A percentile compares a stretch with the other conserved stretches of the same genome.
These are phyloP conservation scores for Russula compacta DNA, from an alignment of 768 basidiomycete genomes.

Conservation along the genomic window DNA sequence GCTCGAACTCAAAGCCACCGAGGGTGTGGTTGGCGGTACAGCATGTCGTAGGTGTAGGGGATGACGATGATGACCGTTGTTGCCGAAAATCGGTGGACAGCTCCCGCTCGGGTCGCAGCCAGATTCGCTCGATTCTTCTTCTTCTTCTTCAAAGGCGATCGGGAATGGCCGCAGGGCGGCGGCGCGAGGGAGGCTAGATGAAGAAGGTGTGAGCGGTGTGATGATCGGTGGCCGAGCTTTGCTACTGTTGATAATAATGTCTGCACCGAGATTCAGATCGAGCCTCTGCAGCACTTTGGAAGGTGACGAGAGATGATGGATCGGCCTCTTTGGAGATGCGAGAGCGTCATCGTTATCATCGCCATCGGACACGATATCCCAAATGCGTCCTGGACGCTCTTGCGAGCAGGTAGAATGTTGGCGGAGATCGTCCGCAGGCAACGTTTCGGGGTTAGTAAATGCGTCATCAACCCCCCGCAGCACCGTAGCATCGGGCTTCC, in stretches of 20 bases:
- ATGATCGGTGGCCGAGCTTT: neutral
- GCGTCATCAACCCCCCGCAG: neutral
- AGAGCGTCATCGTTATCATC: neutral
- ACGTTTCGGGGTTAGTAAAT: neutral
- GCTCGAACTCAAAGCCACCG: neutral
- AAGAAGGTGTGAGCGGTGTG: neutral
- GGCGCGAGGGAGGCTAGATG: neutral
- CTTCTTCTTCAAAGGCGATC: conserved; percentile 9
- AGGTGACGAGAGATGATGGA: neutral
- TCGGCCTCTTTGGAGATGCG: neutral
- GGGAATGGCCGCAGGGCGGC: conserved; percentile 2
- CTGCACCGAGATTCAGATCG: neutral
- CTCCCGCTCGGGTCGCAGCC: neutral
- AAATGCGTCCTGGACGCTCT: neutral
- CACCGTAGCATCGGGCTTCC: neutral
- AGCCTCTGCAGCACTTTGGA: conserved; percentile 6
- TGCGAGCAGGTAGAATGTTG: neutral
- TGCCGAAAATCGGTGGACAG: neutral
- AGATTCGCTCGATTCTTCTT: neutral
- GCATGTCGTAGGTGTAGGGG: neutral
- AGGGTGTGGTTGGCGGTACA: neutral
- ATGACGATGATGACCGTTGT: neutral
- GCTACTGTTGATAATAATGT: neutral
- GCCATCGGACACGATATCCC: neutral
- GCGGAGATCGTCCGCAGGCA: neutral